These are phyloP conservation scores for Blastocystis sp. DNA, from an alignment of 352 stramenopile genomes.

Conservation along the genomic window DNA sequence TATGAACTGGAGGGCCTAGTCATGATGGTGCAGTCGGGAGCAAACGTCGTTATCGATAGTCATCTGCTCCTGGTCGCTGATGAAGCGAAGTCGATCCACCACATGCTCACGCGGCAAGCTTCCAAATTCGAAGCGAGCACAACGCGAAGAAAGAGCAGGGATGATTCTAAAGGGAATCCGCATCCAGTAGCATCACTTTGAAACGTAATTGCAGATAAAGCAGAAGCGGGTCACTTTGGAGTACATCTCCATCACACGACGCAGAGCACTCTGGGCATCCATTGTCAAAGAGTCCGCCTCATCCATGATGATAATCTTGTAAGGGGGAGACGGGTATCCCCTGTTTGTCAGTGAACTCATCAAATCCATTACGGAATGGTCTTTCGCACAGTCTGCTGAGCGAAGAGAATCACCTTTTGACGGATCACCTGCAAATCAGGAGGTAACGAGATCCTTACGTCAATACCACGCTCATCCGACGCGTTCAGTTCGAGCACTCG, in stretches of 20 bases:
- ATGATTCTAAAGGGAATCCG: conserved; percentile 80
- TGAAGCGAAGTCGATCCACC: conserved; percentile 20
- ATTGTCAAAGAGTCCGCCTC: conserved; percentile 94
- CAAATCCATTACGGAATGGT: conserved; percentile 16
- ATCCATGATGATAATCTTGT: conserved; percentile 95
- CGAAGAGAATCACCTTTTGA: conserved; percentile 66
- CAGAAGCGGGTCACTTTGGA: conserved; percentile 95
- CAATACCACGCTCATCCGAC: conserved; percentile 91
- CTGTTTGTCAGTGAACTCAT: not conserved
- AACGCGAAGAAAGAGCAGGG: conserved; percentile 90
- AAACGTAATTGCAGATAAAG: conserved; percentile 98
- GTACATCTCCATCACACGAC: conserved; percentile 92
- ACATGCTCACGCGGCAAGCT: conserved; percentile 64
- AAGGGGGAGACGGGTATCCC: conserved; percentile 71
- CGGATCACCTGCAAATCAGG: conserved; percentile 43
- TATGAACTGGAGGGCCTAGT: conserved; percentile 48
- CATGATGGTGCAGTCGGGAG: not conserved
- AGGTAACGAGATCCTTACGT: conserved; percentile 84
- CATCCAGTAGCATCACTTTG: conserved; percentile 75
- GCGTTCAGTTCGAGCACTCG: conserved; percentile 85
- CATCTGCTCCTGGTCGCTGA: conserved; percentile 51
- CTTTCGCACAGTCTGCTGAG: conserved; percentile 39
- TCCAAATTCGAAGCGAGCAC: conserved; percentile 78
- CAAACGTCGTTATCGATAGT: conserved; percentile 32
- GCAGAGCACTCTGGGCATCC: conserved; percentile 81